Evolutionary conservation across 345 rosid genomes (phyloP), one percentile per base, ranked within the genome.

Genomic region (Acer saccharum): DNA sequence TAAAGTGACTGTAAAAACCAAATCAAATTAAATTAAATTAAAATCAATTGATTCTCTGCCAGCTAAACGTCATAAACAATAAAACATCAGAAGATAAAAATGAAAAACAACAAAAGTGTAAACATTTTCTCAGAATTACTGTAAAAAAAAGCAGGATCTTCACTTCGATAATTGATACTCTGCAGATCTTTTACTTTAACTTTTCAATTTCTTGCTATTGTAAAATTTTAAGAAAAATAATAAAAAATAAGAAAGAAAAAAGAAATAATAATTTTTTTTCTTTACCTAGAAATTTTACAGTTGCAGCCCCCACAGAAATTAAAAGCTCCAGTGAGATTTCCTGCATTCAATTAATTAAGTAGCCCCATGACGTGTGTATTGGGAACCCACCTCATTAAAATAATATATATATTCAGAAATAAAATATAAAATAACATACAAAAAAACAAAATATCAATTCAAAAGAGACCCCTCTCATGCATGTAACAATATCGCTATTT

Each of bases 261-360:
- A 60, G 3, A 20, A 17, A 18, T 58, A 16, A 54, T 9, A n/a
- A 62, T 2, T 27, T 35, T 29, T 29, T 23, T 62, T 71, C 69
- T 79, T 76, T 68, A 66, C 84, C 76, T 73, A 76, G 78, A 80
- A 78, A 71, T 71, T 72, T 78, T 68, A 80, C 81, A 48, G 71
- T 80, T 77, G 73, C 74, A 57, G 83, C 80, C 70, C 80, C 81
- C 81, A 50, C 61, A 18, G 10, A 60, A 60, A 18, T 60, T 60
- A 14, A 71, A 32, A 48, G 65, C 48, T 60, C 80, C 80, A 81
- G 63, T 78, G 83, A 77, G 86, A 81, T 79, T 81, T 81, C 75
- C 43, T 67, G 86, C 92, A 83, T 76, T 82, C 68, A 71, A 67
- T 77, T 69, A 69, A 69, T 48, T 64, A 52, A 10, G 13, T 10